These are phyloP conservation scores for Botryotinia narcissicola DNA, from an alignment of 2,329 filamentous ascomycete genomes.

Conservation along the genomic window DNA sequence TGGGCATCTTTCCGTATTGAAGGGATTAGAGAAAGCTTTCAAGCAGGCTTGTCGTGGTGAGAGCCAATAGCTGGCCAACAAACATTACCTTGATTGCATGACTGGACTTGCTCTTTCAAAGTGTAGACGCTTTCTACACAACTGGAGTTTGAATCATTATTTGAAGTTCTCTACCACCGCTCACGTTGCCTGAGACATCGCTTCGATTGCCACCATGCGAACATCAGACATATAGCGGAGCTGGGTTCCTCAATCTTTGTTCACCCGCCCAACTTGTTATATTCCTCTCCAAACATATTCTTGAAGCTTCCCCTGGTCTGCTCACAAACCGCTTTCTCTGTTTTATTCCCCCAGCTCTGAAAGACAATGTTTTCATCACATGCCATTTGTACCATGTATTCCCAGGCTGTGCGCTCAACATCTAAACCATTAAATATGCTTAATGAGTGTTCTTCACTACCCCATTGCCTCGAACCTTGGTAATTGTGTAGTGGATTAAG, in stretches of 20 bases:
- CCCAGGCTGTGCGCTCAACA: slow-evolving; percentile 27
- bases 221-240: background rate
- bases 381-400: slow-evolving; percentile 29
- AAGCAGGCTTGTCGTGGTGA: background rate
- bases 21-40: background rate
- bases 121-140: background rate
- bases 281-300: slow-evolving; percentile 25
- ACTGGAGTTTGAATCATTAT: background rate
- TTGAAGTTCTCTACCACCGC: background rate
- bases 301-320: slow-evolving; percentile 22
- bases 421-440: slow-evolving; percentile 23
- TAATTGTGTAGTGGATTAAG: slow-evolving; percentile 26
- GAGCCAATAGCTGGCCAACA: background rate
- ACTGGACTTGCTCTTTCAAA: background rate
- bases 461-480: slow-evolving; percentile 25
- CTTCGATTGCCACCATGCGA: background rate
- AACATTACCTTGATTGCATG: background rate
- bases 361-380: slow-evolving; percentile 25
- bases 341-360: slow-evolving; percentile 25
- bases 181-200: background rate
- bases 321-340: slow-evolving; percentile 23
- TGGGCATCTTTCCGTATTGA: background rate
- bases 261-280: background rate
- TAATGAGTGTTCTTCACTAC: slow-evolving; percentile 9
- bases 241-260: background rate